A percentile compares a stretch with the other conserved stretches of the same genome.
These are phyloP conservation scores for Globisporangium cederbergense DNA, from an alignment of 352 stramenopile genomes.

Conservation along the genomic window DNA sequence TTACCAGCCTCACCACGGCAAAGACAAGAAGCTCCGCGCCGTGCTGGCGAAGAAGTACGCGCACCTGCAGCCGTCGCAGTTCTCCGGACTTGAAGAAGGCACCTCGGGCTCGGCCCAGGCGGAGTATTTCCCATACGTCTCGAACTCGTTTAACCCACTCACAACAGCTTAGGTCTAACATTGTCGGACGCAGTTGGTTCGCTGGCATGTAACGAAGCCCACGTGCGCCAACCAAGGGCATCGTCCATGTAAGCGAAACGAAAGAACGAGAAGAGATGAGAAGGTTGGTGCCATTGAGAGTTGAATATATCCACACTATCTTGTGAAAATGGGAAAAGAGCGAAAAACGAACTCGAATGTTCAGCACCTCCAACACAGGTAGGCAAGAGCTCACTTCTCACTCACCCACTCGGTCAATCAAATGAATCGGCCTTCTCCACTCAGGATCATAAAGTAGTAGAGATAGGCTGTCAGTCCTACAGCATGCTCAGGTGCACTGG, in stretches of 20 bases:
- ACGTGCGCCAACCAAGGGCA: not conserved
- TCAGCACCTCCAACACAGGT: not conserved
- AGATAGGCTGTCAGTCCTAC: constrained; percentile 15
- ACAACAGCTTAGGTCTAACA: constrained; percentile 16
- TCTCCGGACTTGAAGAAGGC: constrained; percentile 71
- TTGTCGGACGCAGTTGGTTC: not conserved
- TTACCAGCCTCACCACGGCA: constrained; percentile 58
- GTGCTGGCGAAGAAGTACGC: constrained; percentile 85
- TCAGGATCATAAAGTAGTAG: not conserved
- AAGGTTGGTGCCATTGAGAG: not conserved
- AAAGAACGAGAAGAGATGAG: not conserved
- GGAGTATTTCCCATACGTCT: constrained; percentile 85
- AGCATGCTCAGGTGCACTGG: constrained; percentile 49
- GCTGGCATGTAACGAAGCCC: not conserved
- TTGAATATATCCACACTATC: constrained; percentile 5
- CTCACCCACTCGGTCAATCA: not conserved
- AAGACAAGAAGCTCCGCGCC: constrained; percentile 80
- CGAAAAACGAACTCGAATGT: not conserved
- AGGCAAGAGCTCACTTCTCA: not conserved
- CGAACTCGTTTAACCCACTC: constrained; percentile 73
- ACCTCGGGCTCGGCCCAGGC: constrained; percentile 48
- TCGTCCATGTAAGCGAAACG: not conserved
- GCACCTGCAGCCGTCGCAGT: constrained; percentile 80
- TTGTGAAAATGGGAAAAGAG: not conserved
- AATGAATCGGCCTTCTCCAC: not conserved